Evolutionary conservation across 352 stramenopile species (phyloP), one percentile per base, ranked within the genome.

Genomic region (Phytophthora chlamydospora): DNA sequence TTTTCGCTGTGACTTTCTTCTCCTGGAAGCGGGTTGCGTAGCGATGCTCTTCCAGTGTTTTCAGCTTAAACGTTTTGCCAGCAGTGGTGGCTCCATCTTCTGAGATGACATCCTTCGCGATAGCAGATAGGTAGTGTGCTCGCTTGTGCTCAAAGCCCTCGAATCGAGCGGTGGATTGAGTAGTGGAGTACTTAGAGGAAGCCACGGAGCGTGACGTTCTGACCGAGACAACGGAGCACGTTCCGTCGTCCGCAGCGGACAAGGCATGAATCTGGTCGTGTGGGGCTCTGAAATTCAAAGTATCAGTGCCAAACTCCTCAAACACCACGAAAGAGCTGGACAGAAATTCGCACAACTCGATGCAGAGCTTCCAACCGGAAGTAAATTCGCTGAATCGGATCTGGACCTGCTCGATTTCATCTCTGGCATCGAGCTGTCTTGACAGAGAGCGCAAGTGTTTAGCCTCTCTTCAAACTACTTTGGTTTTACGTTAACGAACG

Each of bases 1-100:
- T 88, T 45, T 58, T 62, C 1, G n/a, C 4, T 0, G 73, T 87
- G 19, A 88, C 76, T 0, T 47, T 51, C 12, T 85, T 88, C 12
- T 69, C 14, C 40, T 85, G 63, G 44, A 87, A 88, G 2, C 80
- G 78, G 10, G 73, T 84, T 7, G 68, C 65, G 19, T 72, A 77
- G 6, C 71, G 76, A 66, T 88, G 74, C 29, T 90, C 80, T 38
- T 82, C 78, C 4, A 88, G 52, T 4, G 78, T 87, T 41, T 84
- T 74, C 19, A 90, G 67, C 24, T 51, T 65, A 21, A 85, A 70
- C 9, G 59, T 55, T 14, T 35, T 9, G 6, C 14, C 42, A 11
- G 6, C 33, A 38, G 13, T 47, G 17, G 21, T 39, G 7, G 12
- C 13, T 9, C 10, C 32, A 12, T 59, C 29, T 46, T 68, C 58